Base-by-base conservation (phyloP, 75 land plant species). In the Selaginella moellendorffii region DNA sequence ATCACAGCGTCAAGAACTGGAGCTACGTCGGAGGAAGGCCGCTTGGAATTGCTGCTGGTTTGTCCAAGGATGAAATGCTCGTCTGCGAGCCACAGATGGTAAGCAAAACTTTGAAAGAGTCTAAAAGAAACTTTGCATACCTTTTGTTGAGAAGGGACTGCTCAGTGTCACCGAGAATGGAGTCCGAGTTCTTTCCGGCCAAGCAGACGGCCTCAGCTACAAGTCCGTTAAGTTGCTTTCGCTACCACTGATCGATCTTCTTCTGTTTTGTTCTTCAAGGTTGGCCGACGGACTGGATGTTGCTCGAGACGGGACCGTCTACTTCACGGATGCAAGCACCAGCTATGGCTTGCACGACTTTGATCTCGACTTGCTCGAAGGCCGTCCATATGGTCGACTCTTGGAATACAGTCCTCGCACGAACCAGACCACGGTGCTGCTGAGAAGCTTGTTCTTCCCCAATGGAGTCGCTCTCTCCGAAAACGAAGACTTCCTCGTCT, bases 391-490 rank as follows among this genome's bases (percentile, higher is more conserved):
- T 21, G 89, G 89, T 53, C 82, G 85, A 67, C 77, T 85, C 18
- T 83, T 85, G 8, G 71, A 82, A 61, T 82, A 85, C 76, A 85
- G 82, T 66, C 80, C 81, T 2, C 52, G 56, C 25, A 71, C 85
- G 0, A 74, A 61, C 26, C 64, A 75, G 36, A 82, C 85, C 31
- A 74, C 76, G 52, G 71, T 85, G 36, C 78, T 85, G 0, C 63
- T 85, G n/a, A 65, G 69, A 0, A 82, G 83, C 18, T 65, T 85
- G 70, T 76, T 74, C 54, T 85, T 85, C 54, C 76, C 89, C 46
- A 85, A 85, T 78, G 89, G 89, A 29, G 83, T 85, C 0, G 85
- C 82, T 24, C 68, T 85, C 0, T 82, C 90, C 66, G 83, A 85
- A 75, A 95, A 93, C 53, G 74, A 72, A 1, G 81, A 86, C 0